Evolutionary conservation across 139 green algal species (phyloP).

Genomic region (Chlorella sp.): DNA sequence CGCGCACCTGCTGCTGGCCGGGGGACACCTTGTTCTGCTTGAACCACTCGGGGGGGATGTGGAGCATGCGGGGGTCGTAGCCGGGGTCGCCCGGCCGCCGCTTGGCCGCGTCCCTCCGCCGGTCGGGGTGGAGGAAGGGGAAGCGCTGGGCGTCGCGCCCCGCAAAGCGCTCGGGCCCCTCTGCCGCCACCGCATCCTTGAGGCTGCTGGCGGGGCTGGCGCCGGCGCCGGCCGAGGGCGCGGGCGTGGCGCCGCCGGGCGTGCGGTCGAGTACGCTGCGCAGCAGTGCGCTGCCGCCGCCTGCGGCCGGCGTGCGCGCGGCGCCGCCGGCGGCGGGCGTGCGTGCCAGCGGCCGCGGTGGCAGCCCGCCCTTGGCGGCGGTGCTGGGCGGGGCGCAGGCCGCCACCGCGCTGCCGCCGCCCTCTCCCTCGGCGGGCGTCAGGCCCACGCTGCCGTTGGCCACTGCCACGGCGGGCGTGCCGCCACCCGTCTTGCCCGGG

Average conservation of each 20-base stretch:
- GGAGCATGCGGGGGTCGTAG: slow-evolving; percentile 82
- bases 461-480: slow-evolving; percentile 15
- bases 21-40: slow-evolving; percentile 70
- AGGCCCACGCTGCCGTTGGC: slow-evolving; percentile 23
- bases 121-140: slow-evolving; percentile 71
- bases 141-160: slow-evolving; percentile 54
- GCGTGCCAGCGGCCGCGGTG: neutral
- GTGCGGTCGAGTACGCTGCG: neutral
- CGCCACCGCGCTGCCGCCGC: neutral
- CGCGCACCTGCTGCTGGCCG: slow-evolving; percentile 82
- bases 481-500: too few species aligned
- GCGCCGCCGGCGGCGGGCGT: slow-evolving; percentile 11
- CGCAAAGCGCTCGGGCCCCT: slow-evolving; percentile 58
- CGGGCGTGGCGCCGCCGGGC: neutral
- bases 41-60: slow-evolving; percentile 80
- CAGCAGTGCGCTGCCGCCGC: neutral
- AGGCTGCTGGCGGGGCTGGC: slow-evolving; percentile 29
- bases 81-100: slow-evolving; percentile 61
- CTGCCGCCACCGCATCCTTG: slow-evolving; percentile 24
- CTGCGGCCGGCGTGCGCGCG: neutral
- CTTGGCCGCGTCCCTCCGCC: slow-evolving; percentile 61
- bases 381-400: neutral
- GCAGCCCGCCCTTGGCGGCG: neutral
- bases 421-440: slow-evolving; percentile 9
- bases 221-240: slow-evolving; percentile 11